Percentiles rank a stretch among this genome's conserved stretches.
Conservation (phyloP, 176 grass and related monocot genomes). For the Bothriochloa decipiens region DNA sequence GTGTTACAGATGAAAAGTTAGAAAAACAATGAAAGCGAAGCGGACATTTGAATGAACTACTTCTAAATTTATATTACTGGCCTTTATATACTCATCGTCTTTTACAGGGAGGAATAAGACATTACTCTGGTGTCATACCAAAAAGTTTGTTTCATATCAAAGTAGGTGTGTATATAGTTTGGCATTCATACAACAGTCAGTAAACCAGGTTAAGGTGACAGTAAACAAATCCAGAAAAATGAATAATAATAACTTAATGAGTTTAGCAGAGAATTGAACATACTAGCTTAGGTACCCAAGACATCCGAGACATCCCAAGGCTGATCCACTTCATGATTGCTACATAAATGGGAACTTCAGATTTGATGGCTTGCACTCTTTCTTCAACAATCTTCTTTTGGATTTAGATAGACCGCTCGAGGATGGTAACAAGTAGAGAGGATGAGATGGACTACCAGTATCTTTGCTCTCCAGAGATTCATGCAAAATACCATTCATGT, state of each 20-base stretch:
- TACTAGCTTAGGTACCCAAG: not conserved
- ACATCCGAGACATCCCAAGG: not conserved
- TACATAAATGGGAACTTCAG: slow-evolving; percentile 29
- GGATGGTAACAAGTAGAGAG: not conserved
- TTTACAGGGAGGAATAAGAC: no score
- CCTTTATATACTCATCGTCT: no score
- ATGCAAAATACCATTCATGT: not conserved
- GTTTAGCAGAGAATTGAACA: not conserved
- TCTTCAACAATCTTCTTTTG: slow-evolving; percentile 44
- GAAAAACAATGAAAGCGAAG: not conserved
- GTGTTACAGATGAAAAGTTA: not conserved
- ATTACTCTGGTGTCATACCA: no score
- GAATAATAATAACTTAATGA: not conserved
- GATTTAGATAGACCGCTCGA: not conserved
- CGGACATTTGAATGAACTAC: no score
- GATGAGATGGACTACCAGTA: not conserved
- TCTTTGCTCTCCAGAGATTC: not conserved
- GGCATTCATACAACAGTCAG: no score
- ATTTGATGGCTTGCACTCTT: slow-evolving; percentile 32
- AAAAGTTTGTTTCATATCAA: no score
- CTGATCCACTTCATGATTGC: slow-evolving; percentile 15
- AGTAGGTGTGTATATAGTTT: no score
- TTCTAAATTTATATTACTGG: no score
- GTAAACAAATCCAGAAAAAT: not conserved
- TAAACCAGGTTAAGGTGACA: not conserved